Conservation (phyloP, 2,329 filamentous ascomycete species). For the Penicillium sp. region DNA sequence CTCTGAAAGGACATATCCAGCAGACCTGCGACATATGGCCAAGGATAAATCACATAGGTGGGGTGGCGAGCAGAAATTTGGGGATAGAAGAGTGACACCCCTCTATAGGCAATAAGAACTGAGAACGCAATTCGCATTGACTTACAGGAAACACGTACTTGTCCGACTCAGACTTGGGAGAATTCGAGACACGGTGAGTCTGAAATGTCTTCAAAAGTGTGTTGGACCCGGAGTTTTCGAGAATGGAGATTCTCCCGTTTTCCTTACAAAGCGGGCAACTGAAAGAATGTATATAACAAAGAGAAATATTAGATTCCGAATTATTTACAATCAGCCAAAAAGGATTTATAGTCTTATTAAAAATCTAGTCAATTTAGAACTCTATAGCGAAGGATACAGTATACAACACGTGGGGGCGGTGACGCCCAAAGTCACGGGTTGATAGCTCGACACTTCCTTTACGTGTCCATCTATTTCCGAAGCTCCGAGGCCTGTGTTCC, state of each 20-base stretch:
- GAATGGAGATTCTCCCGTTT: conserved; percentile 17
- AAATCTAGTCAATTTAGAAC: background rate
- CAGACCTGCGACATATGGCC: conserved; percentile 5
- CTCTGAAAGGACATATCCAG: conserved; percentile 7
- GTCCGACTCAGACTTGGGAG: conserved; percentile 24
- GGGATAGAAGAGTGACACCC: background rate
- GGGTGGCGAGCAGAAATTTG: conserved; percentile 18
- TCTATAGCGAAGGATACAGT: background rate
- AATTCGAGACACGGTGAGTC: conserved; percentile 32
- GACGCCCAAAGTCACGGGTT: conserved; percentile 35
- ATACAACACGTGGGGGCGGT: conserved; percentile 23
- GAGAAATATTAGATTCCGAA: background rate
- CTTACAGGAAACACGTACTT: conserved; percentile 30
- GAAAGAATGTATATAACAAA: conserved; percentile 7
- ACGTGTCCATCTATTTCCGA: background rate
- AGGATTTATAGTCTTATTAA: background rate
- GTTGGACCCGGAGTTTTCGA: conserved; percentile 26
- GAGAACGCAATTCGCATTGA: conserved; percentile 6
- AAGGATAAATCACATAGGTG: conserved; percentile 15
- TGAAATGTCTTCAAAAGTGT: conserved; percentile 9
- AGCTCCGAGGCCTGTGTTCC: background rate
- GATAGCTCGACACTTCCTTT: conserved; percentile 20
- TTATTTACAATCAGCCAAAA: background rate
- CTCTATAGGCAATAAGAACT: background rate
- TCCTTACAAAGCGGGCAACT: conserved; percentile 25